Percentiles rank a stretch among this genome's conserved stretches.
phyloP scores from a whole-genome alignment of 2,329 filamentous ascomycete genomes.

The Zymoseptoria brevis region DNA sequence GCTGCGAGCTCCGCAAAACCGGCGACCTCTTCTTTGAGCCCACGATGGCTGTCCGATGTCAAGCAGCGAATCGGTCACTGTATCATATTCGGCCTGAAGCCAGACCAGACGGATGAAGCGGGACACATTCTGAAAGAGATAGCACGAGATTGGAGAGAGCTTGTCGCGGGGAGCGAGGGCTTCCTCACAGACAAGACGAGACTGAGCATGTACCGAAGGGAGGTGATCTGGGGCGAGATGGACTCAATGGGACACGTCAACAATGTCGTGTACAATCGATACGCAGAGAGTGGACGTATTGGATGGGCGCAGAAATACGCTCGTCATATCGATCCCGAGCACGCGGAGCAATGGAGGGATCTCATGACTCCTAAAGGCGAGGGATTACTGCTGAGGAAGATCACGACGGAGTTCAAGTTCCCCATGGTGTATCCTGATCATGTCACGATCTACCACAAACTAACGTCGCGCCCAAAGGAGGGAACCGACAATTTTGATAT shows the following conservation, averaged over 20 bases:
- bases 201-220: slow-evolving; percentile 56
- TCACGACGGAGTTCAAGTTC: slow-evolving; percentile 81
- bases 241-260: slow-evolving; percentile 63
- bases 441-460: slow-evolving; percentile 75
- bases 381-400: slow-evolving; percentile 71
- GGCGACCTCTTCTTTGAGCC: slow-evolving; percentile 32
- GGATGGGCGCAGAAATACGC: slow-evolving; percentile 71
- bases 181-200: slow-evolving; percentile 58
- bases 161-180: slow-evolving; percentile 67
- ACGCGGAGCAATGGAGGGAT: slow-evolving; percentile 58
- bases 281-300: slow-evolving; percentile 71
- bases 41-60: slow-evolving; percentile 63
- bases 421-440: slow-evolving; percentile 77
- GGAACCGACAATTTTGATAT: slow-evolving; percentile 50
- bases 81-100: slow-evolving; percentile 62
- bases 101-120: slow-evolving; percentile 50
- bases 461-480: slow-evolving; percentile 47
- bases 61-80: slow-evolving; percentile 64
- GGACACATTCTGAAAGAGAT: slow-evolving; percentile 53
- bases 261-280: slow-evolving; percentile 75
- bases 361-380: slow-evolving; percentile 58
- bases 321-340: slow-evolving; percentile 50
- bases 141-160: slow-evolving; percentile 59
- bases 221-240: slow-evolving; percentile 81
- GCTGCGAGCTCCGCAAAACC: slow-evolving; percentile 9